phyloP scores from a whole-genome alignment of 2,329 filamentous ascomycete genomes.

The Pseudogymnoascus sp. region DNA sequence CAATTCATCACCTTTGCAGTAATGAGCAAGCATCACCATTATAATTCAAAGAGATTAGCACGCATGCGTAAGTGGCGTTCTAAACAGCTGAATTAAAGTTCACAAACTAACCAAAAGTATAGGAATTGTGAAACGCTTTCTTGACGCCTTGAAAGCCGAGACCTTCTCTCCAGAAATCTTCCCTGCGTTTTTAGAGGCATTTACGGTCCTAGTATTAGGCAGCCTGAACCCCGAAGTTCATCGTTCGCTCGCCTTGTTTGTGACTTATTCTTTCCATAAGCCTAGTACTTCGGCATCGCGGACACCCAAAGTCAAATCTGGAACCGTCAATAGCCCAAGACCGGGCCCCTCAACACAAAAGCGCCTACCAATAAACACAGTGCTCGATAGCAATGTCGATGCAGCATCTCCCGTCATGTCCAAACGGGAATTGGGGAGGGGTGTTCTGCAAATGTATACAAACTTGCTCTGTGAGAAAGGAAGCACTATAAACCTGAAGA shows the following conservation, averaged over 20 bases:
- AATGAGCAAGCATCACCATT: slow-evolving; percentile 86
- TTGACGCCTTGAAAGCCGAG: slow-evolving; percentile 87
- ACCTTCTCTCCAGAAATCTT: slow-evolving; percentile 65
- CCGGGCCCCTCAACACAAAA: slow-evolving; percentile 21
- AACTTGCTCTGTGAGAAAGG: slow-evolving; percentile 68
- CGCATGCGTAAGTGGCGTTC: slow-evolving; percentile 68
- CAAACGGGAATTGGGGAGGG: slow-evolving; percentile 65
- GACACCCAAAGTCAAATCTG: slow-evolving; percentile 43
- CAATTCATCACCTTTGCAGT: slow-evolving; percentile 85
- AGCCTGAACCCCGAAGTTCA: slow-evolving; percentile 80
- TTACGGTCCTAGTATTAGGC: slow-evolving; percentile 71
- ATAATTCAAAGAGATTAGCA: slow-evolving; percentile 79
- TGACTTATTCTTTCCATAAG: slow-evolving; percentile 81
- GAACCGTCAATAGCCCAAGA: slow-evolving; percentile 38
- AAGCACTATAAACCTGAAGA: slow-evolving; percentile 63
- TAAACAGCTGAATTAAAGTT: slow-evolving; percentile 14
- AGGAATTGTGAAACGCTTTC: slow-evolving; percentile 84
- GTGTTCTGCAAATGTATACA: slow-evolving; percentile 70
- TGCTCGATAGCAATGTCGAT: slow-evolving; percentile 27
- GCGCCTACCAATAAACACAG: slow-evolving; percentile 23
- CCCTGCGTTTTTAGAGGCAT: slow-evolving; percentile 68
- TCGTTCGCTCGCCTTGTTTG: slow-evolving; percentile 79
- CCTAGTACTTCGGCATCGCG: slow-evolving; percentile 42
- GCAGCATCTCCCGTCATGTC: slow-evolving; percentile 39
- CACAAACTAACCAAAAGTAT: slow-evolving; percentile 16